Base-by-base conservation (phyloP, 805 yeast species). In the Hanseniaspora pseudoguilliermondii region DNA sequence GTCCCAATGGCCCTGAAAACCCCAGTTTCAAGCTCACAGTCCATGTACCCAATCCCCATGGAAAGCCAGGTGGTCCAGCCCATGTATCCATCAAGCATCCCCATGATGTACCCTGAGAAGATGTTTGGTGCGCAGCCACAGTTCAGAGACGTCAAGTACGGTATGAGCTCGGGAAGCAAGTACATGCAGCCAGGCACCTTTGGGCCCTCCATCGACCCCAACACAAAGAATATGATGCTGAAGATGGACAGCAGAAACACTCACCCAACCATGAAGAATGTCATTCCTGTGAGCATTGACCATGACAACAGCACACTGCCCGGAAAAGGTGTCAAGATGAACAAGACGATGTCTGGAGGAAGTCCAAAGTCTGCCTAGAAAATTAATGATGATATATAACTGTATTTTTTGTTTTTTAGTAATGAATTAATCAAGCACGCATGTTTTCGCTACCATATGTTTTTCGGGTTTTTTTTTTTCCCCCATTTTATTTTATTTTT, bases 191-290 rank as follows among this genome's bases (percentile, higher is more conserved):
- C 5, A 20, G 11, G 6, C 13, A 18, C 20, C 21, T 39, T 20
- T 39, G 42, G 11, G 18, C 21, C 21, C 5, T 8, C 18, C 42
- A 39, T 39, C 11, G 42, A 39, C 16, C 42, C 18, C 2, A n/a
- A 4, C 21, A 20, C 21, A 2, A 38, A 38, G 40, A 9, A 15
- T 15, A 15, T 25, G 35, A 27, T 16, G 36, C 9, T 20, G n/a
- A 40, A 20, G 2, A 40, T 23, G 29, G 40, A 16, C 3, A 27
- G 29, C 21, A 39, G 29, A 15, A 48, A 48, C 27, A 48, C 25
- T 48, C 55, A 44, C 21, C 55, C 55, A 7, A 43, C 21, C 15
- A 11, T 43, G 36, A 43, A 43, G 21, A 43, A 50, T 11, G 54
- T 42, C 5, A 25, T 35, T n/a, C 27, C 25, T 4, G 21, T 29